Evolutionary conservation across 2,329 filamentous ascomycete genomes (phyloP), one percentile per base, ranked within the genome.

Genomic region (Pseudogymnoascus sp.): DNA sequence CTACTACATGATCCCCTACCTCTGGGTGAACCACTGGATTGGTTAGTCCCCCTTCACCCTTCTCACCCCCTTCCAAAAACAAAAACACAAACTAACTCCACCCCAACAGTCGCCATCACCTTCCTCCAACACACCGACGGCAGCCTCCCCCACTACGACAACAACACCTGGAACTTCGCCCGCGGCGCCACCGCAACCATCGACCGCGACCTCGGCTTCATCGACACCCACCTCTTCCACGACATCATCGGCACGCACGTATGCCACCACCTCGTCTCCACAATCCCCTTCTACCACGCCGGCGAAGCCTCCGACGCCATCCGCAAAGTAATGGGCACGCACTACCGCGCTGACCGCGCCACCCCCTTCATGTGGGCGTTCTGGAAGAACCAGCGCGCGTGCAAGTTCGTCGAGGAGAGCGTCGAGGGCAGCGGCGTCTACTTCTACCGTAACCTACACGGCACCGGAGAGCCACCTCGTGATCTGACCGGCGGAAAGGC

Each of bases 1-100:
- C 53, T 75, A 87, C n/a, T 89, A 89, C 70, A 76, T 79, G n/a
- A 78, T 86, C 35, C 86, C 87, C 10, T 90, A 87, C 71, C 70
- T 88, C 63, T 89, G 86, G 86, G 81, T 87, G 35, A 85, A 89
- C 76, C 83, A 89, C 78, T 89, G 85, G 85, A 79, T 89, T 41
- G 78, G 82, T 84, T 77, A 68, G 80, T 77, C 56, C 50, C 8
- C 28, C 22, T 33, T 28, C 26, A 6, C 41, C 33, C 56, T 59
- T 28, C 8, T 3, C 40, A 22, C 22, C 6, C 43, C 24, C 14
- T 3, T 12, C 7, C 3, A 37, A 26, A 4, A 56, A 10, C 22
- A 60, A 31, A 62, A 62, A 35, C 53, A 53, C 63, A 70, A 69
- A 70, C 71, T 67, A 65, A 69, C 60, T 38, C 26, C 16, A 14